phyloP scores from a whole-genome alignment of 1,139 yeast species.

The Geotrichum bryndzae region DNA sequence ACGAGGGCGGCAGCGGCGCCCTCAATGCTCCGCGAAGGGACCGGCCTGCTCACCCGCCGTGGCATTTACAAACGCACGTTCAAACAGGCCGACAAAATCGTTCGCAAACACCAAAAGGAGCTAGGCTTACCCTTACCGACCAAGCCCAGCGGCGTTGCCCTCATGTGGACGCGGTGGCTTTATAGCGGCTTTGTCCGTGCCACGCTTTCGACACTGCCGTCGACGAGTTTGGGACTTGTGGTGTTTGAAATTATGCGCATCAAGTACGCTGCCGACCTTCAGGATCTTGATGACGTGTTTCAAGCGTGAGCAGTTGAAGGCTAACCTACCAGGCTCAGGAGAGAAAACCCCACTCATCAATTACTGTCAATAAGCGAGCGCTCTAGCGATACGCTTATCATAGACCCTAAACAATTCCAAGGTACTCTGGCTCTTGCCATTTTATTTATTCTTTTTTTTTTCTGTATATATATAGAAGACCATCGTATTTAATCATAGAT shows the following conservation, averaged over 20 bases:
- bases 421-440: not conserved
- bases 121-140: not conserved
- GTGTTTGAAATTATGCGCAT: conserved; percentile 80
- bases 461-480: not conserved
- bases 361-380: too few relatives aligned
- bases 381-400: not conserved
- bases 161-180: conserved; percentile 58
- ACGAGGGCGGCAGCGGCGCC: conserved; percentile 9
- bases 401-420: too few relatives aligned
- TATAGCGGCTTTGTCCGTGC: conserved; percentile 74
- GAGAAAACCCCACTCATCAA: too few relatives aligned
- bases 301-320: not conserved
- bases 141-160: conserved; percentile 26
- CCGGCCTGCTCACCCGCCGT: conserved; percentile 6
- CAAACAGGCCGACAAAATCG: conserved; percentile 17
- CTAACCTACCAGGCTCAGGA: too few relatives aligned
- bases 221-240: conserved; percentile 77
- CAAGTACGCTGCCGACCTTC: conserved; percentile 22
- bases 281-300: not conserved
- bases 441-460: not conserved
- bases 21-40: conserved; percentile 4
- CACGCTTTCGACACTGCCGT: conserved; percentile 74
- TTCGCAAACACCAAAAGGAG: not conserved
- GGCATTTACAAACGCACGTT: conserved; percentile 22
- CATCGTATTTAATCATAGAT: not conserved